Percentiles rank a stretch among this genome's conserved stretches.
phyloP scores from a whole-genome alignment of 83 land plant genomes.

The Picea mariana region DNA sequence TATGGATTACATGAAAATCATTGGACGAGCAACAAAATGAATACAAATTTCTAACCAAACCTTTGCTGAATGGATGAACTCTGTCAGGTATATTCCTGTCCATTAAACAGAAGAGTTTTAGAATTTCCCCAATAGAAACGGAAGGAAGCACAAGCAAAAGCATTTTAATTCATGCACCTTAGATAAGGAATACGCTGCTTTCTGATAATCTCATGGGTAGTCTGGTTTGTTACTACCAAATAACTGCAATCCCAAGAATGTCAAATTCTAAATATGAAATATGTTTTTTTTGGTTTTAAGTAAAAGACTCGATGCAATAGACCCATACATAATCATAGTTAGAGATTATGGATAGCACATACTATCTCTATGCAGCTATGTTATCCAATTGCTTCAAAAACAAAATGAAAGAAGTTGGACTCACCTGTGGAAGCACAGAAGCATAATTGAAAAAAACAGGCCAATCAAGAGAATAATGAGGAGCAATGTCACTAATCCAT shows the following conservation, averaged over 20 bases:
- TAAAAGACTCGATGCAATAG: too few species aligned
- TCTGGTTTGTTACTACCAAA: conserved; percentile 82
- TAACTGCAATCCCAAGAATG: conserved; percentile 39
- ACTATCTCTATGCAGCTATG: too few species aligned
- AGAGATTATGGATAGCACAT: too few species aligned
- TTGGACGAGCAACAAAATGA: conserved; percentile 59
- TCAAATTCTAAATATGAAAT: too few species aligned
- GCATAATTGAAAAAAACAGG: conserved; percentile 29
- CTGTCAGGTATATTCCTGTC: conserved; percentile 72
- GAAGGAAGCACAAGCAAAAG: not conserved
- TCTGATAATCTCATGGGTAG: conserved; percentile 86
- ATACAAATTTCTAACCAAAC: conserved; percentile 64
- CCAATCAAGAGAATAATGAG: conserved; percentile 43
- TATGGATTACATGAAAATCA: conserved; percentile 46
- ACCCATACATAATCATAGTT: too few species aligned
- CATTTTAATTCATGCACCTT: conserved; percentile 33
- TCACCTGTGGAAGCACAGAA: not conserved
- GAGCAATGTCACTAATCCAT: conserved; percentile 37
- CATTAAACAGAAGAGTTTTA: not conserved
- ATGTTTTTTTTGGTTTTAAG: too few species aligned
- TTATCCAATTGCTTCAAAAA: too few species aligned
- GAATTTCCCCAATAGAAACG: not conserved
- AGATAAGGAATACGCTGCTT: conserved; percentile 73
- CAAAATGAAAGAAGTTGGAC: too few species aligned
- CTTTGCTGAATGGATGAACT: conserved; percentile 82